Base-by-base conservation (phyloP, 257 asterid species). In the Lycium ferocissimum region DNA sequence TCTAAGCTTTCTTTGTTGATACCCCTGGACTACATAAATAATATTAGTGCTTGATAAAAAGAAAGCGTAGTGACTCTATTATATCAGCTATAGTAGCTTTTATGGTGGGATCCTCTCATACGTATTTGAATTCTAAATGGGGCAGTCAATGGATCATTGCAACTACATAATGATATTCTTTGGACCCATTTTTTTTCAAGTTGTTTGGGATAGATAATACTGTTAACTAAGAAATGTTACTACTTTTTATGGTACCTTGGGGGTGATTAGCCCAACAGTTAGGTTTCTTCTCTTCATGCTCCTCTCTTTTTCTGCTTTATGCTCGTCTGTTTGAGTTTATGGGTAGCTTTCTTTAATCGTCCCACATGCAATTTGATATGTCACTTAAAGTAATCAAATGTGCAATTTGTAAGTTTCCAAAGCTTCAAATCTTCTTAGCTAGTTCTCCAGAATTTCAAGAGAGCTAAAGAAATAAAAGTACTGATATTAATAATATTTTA, bases 1-100 rank as follows among this genome's bases (percentile, higher is more conserved):
- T 87, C 85, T 83, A 89, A 89, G 92, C 88, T 89, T 79, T 67
- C 85, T 67, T 79, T 37, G 65, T 83, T 40, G 72, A 70, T 65
- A 83, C 20, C 59, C 8, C 17, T 82, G 80, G 85, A 82, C 80
- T 51, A 63, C 38, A 58, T 81, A 62, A 12, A 22, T 58, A 57
- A 40, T 69, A 45, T 84, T 87, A 87, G 90, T 87, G 90, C 84
- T 73, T 66, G 80, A 76, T 80, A 84, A 84, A 89, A 82, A 85
- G 83, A 76, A 78, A 67, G 54, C 38, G 35, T 82, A 81, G 87
- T 81, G 89, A 87, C 85, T 82, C 82, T 86, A 81, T 51, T 56
- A 37, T 80, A 11, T 6, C 26, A 80, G 80, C 71, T 33, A 43
- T 35, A 70, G 33, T 70, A 57, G 26, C 51, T 81, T 38, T 81